A percentile compares a stretch with the other conserved stretches of the same genome.
phyloP scores from a whole-genome alignment of 2,329 filamentous ascomycete genomes.

The Venturia nashicola region DNA sequence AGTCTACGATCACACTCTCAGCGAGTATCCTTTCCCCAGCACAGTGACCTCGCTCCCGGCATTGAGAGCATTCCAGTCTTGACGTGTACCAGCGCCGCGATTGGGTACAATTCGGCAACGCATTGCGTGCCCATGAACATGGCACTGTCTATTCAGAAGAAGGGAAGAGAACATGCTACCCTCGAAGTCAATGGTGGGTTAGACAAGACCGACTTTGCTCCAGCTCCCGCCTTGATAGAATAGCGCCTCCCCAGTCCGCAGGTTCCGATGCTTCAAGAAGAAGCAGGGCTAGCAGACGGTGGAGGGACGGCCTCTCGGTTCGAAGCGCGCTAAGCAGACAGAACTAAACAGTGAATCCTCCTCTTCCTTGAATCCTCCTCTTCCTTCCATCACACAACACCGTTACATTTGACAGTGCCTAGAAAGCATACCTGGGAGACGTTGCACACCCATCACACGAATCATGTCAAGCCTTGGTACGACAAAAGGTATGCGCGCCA shows the following conservation, averaged over 20 bases:
- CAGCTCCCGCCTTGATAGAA: not conserved
- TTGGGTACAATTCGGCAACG: not conserved
- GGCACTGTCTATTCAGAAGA: not conserved
- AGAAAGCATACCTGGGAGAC: no score
- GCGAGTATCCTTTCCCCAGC: not conserved
- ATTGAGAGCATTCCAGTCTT: not conserved
- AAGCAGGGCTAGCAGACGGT: not conserved
- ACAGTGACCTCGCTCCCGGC: not conserved
- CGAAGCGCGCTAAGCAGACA: not conserved
- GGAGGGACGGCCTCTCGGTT: not conserved
- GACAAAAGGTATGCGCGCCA: not conserved
- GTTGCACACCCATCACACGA: not conserved
- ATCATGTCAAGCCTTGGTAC: not conserved
- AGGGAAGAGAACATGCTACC: not conserved
- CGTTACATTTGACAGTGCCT: not conserved
- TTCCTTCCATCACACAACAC: not conserved
- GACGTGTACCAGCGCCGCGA: not conserved
- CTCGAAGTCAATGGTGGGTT: not conserved
- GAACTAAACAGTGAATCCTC: not conserved
- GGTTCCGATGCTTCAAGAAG: not conserved
- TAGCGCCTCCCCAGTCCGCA: not conserved
- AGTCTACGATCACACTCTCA: not conserved
- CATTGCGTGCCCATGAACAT: not conserved
- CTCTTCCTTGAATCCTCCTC: not conserved
- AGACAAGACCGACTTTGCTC: not conserved